Percentiles rank a stretch among this genome's conserved stretches.
Conservation (phyloP, 2,329 filamentous ascomycete species). For the Aspergillus oerlinghausenensis region DNA sequence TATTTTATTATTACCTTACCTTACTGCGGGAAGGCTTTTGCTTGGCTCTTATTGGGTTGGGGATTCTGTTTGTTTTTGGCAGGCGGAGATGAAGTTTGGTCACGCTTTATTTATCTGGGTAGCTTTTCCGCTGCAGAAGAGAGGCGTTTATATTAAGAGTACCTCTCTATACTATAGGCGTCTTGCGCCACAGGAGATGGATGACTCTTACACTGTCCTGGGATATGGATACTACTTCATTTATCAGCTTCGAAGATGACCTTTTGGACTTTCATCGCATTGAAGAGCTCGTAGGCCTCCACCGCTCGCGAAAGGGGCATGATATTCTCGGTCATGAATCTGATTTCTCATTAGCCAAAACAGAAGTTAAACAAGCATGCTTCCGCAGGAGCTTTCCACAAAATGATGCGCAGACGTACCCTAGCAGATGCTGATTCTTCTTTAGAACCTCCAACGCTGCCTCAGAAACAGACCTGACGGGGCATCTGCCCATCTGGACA, state of each 20-base stretch:
- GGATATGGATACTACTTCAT: slow-evolving; percentile 15
- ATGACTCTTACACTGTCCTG: not conserved
- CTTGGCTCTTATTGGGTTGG: not conserved
- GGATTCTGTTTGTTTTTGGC: not conserved
- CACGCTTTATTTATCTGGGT: too few relatives aligned
- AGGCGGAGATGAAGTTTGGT: not conserved
- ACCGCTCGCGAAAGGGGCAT: slow-evolving; percentile 65
- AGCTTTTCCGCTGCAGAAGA: too few relatives aligned
- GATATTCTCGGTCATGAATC: slow-evolving; percentile 73
- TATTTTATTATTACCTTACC: too few relatives aligned
- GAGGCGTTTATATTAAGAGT: too few relatives aligned
- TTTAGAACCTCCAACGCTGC: slow-evolving; percentile 61
- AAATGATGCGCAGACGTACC: slow-evolving; percentile 45
- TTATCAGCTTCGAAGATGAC: slow-evolving; percentile 58
- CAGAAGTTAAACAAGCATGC: not conserved
- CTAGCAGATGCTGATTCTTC: slow-evolving; percentile 61
- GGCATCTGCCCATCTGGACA: slow-evolving; percentile 72
- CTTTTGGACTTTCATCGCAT: slow-evolving; percentile 69
- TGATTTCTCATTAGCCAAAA: slow-evolving; percentile 24
- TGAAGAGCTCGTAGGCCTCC: slow-evolving; percentile 66
- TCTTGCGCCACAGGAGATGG: too few relatives aligned
- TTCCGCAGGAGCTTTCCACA: not conserved
- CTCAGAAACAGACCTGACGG: slow-evolving; percentile 65
- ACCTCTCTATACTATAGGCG: too few relatives aligned
- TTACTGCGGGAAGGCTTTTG: slow-evolving; percentile 4